phyloP scores from a whole-genome alignment of 768 basidiomycete species.

The Naematelia encephala region DNA sequence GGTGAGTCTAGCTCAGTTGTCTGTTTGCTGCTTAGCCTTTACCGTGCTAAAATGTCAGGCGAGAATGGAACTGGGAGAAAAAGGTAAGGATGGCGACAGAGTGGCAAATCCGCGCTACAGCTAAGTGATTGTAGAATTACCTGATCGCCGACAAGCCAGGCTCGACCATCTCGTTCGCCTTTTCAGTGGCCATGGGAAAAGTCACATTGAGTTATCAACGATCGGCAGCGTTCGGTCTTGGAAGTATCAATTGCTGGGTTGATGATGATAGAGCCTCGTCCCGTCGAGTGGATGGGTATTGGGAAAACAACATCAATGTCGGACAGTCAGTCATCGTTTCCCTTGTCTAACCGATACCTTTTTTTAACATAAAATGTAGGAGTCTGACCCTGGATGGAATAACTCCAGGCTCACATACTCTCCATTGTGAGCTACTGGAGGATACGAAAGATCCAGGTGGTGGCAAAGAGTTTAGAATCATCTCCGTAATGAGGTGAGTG shows the following conservation, averaged over 20 bases:
- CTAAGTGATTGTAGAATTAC: constrained; percentile 26
- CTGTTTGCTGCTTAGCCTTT: background rate
- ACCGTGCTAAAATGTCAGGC: constrained; percentile 11
- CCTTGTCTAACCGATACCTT: background rate
- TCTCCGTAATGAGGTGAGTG: constrained; percentile 40
- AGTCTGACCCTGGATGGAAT: constrained; percentile 18
- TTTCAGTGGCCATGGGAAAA: constrained; percentile 30
- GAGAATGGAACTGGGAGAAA: constrained; percentile 38
- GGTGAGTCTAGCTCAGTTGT: constrained; percentile 22
- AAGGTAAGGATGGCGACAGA: constrained; percentile 10
- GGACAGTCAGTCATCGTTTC: constrained; percentile 21
- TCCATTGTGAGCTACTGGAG: constrained; percentile 39
- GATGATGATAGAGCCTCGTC: constrained; percentile 30
- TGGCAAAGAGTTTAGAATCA: constrained; percentile 42
- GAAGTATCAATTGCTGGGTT: constrained; percentile 43
- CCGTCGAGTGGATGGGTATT: constrained; percentile 33
- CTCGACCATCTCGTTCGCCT: constrained; percentile 36
- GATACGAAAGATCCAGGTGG: constrained; percentile 41
- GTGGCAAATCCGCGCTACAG: background rate
- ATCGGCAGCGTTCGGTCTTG: constrained; percentile 34
- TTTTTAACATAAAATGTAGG: background rate
- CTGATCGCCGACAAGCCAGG: constrained; percentile 36
- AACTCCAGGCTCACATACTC: constrained; percentile 25
- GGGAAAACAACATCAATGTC: constrained; percentile 34
- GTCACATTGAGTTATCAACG: constrained; percentile 39